Conservation (phyloP, 2,329 filamentous ascomycete genomes). For the Diaporthe sp. region DNA sequence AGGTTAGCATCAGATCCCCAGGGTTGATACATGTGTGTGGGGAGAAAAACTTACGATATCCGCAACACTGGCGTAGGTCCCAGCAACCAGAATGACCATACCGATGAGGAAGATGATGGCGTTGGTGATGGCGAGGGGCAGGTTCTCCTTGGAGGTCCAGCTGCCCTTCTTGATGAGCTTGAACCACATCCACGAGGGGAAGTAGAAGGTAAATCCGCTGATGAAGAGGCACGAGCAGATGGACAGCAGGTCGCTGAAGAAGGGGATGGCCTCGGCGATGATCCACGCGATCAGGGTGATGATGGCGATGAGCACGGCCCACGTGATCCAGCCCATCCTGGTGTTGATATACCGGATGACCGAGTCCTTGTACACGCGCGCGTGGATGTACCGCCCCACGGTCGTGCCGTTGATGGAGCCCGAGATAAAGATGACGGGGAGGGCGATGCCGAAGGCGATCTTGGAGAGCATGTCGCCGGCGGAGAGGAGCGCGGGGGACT, state of each 20-base stretch:
- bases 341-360: conserved; percentile 64
- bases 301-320: conserved; percentile 70
- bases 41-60: conserved; percentile 47
- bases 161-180: conserved; percentile 50
- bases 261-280: conserved; percentile 80
- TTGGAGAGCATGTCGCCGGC: conserved; percentile 72
- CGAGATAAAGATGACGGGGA: conserved; percentile 81
- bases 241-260: conserved; percentile 77
- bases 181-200: conserved; percentile 53
- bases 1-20: conserved; percentile 14
- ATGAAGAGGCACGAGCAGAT: conserved; percentile 66
- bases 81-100: conserved; percentile 47
- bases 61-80: conserved; percentile 48
- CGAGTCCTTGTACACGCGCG: conserved; percentile 59
- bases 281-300: conserved; percentile 78
- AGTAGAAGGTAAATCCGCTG: conserved; percentile 59
- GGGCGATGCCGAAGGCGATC: conserved; percentile 77
- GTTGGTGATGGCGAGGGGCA: conserved; percentile 43
- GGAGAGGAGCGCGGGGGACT: conserved; percentile 77
- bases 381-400: conserved; percentile 61
- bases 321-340: conserved; percentile 59
- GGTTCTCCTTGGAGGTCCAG: conserved; percentile 48
- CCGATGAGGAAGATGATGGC: conserved; percentile 46
- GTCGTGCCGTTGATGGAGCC: conserved; percentile 76
- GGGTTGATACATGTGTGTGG: too few relatives aligned